Percentiles rank a stretch among this genome's conserved stretches.
phyloP scores from a whole-genome alignment of 305 asterid genomes.

The Fraxinus baroniana region DNA sequence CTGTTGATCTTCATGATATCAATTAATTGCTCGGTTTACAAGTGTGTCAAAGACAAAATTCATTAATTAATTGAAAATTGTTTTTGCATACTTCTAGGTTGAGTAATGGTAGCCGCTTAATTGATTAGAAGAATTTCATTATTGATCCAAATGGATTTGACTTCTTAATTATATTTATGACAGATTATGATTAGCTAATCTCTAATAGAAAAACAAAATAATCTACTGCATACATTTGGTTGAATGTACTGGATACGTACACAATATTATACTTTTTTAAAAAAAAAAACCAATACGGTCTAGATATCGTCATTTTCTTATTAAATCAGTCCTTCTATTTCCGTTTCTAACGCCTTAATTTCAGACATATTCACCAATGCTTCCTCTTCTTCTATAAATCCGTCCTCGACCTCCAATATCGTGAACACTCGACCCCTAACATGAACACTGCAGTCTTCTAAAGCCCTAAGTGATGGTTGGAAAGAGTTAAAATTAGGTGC shows the following conservation, averaged over 20 bases:
- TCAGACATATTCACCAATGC: too few species aligned
- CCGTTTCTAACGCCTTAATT: too few species aligned
- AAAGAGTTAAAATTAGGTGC: not conserved
- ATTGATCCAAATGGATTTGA: not conserved
- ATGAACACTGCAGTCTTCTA: too few species aligned
- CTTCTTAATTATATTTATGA: not conserved
- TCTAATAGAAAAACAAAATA: not conserved
- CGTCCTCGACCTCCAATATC: too few species aligned
- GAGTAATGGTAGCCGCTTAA: not conserved
- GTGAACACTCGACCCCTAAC: too few species aligned
- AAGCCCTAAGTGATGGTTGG: too few species aligned
- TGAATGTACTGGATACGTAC: not conserved
- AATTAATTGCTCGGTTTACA: not conserved
- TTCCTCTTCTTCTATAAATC: too few species aligned
- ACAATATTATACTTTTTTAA: not conserved
- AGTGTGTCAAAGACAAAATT: not conserved
- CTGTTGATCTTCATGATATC: not conserved
- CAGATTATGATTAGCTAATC: not conserved
- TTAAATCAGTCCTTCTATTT: not conserved
- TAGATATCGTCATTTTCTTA: too few species aligned
- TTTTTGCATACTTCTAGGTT: not conserved
- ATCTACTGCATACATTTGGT: not conserved
- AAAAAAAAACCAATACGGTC: too few species aligned
- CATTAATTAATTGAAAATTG: not conserved
- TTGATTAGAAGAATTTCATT: not conserved